Conservation (phyloP, 2,329 filamentous ascomycete species). For the Dryadomyces sulphureus region DNA sequence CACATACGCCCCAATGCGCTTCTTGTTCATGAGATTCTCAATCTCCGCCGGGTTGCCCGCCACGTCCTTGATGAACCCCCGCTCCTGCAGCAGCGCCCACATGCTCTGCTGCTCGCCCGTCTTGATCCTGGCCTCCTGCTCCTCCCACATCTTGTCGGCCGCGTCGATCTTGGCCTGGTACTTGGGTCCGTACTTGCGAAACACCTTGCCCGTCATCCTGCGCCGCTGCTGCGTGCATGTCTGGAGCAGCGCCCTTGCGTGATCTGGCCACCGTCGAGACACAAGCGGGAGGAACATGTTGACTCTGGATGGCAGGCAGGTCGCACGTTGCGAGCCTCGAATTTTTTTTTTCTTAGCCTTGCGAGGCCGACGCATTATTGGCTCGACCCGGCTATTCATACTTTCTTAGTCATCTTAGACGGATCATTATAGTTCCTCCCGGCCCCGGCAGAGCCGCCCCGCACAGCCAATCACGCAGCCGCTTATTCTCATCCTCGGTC, state of each 20-base stretch:
- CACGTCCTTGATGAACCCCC: conserved; percentile 59
- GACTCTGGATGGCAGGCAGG: no score
- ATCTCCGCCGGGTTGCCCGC: conserved; percentile 42
- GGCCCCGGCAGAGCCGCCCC: not conserved
- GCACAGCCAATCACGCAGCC: conserved; percentile 9
- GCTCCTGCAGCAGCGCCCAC: conserved; percentile 52
- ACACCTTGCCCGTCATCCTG: conserved; percentile 6
- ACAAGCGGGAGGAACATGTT: conserved; percentile 3
- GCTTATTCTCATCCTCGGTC: conserved; percentile 13
- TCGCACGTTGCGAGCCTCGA: no score
- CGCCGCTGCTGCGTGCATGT: conserved; percentile 7
- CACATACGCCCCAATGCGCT: conserved; percentile 60
- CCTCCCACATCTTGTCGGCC: conserved; percentile 31
- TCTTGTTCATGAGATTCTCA: conserved; percentile 46
- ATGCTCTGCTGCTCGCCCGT: conserved; percentile 36
- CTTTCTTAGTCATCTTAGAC: no score
- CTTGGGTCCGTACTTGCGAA: conserved; percentile 15
- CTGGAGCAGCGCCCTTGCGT: conserved; percentile 6
- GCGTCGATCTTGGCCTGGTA: conserved; percentile 27
- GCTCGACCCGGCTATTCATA: no score
- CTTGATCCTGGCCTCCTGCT: conserved; percentile 29
- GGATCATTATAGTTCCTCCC: no score
- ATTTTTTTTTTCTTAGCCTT: no score
- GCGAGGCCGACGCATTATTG: no score
- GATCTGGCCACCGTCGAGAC: conserved; percentile 4